A percentile compares a stretch with the other conserved stretches of the same genome.
Conservation (phyloP, 352 stramenopile genomes). For the Pythium myriotylum region DNA sequence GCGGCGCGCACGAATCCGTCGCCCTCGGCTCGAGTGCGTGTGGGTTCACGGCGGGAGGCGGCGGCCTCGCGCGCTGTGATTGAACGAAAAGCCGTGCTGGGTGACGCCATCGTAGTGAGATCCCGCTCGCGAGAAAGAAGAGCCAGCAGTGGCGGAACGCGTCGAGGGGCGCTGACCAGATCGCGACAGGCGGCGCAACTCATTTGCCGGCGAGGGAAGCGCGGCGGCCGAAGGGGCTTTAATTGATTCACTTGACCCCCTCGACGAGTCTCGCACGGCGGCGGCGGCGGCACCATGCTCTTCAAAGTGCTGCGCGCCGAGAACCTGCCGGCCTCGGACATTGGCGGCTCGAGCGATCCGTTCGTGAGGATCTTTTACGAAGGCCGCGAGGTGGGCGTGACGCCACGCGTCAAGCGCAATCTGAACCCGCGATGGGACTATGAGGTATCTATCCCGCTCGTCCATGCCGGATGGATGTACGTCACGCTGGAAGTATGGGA, state of each 20-base stretch:
- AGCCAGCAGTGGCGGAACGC: background rate
- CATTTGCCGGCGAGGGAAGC: background rate
- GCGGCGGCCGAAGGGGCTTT: too few relatives aligned
- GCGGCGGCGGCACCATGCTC: slow-evolving; percentile 44
- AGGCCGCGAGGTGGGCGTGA: slow-evolving; percentile 64
- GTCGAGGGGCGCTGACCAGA: background rate
- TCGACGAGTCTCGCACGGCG: too few relatives aligned
- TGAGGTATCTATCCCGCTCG: slow-evolving; percentile 58
- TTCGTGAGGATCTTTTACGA: slow-evolving; percentile 81
- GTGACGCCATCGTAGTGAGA: background rate
- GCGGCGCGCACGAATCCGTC: too few relatives aligned
- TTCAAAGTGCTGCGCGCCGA: slow-evolving; percentile 81
- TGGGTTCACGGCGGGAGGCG: too few relatives aligned
- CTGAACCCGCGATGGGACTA: slow-evolving; percentile 80
- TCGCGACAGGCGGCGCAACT: background rate
- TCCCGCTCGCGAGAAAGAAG: background rate
- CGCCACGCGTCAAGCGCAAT: slow-evolving; percentile 70
- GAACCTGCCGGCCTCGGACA: slow-evolving; percentile 61
- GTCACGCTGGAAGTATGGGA: slow-evolving; percentile 76
- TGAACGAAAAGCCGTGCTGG: background rate
- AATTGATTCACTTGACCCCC: too few relatives aligned
- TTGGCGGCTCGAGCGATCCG: slow-evolving; percentile 70
- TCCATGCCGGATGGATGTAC: slow-evolving; percentile 57
- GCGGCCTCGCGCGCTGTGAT: slow-evolving; percentile 2
- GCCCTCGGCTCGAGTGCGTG: background rate